Evolutionary conservation across 306 rosid genomes (phyloP).

Genomic region (Calophaca sinica): DNA sequence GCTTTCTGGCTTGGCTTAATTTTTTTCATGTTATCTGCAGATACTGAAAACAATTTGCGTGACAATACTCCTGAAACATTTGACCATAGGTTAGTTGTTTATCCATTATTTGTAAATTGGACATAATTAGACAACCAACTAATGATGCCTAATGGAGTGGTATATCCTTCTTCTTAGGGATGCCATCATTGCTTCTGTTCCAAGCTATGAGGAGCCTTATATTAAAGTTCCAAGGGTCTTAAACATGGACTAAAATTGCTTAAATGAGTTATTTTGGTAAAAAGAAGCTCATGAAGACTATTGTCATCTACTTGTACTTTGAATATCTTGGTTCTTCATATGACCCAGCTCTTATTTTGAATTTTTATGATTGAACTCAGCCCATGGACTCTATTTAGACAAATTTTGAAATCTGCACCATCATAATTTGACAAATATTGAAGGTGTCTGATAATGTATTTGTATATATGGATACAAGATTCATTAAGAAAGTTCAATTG

Average conservation of each 20-base stretch:
- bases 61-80: slow-evolving; percentile 73
- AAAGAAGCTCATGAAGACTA: slow-evolving; percentile 22
- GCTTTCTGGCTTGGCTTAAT: neutral
- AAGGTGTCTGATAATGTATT: neutral
- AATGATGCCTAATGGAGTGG: neutral
- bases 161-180: slow-evolving; percentile 58
- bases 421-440: neutral
- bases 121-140: slow-evolving; percentile 21
- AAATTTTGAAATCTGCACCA: neutral
- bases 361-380: slow-evolving; percentile 19
- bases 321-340: slow-evolving; percentile 26
- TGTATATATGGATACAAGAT: neutral
- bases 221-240: slow-evolving; percentile 85
- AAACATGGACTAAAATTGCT: slow-evolving; percentile 62
- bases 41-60: slow-evolving; percentile 70
- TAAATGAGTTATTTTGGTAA: slow-evolving; percentile 36
- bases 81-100: slow-evolving; percentile 62
- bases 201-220: slow-evolving; percentile 77
- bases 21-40: slow-evolving; percentile 52
- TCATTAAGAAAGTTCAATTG: neutral
- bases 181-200: slow-evolving; percentile 70
- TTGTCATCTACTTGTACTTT: slow-evolving; percentile 8
- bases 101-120: slow-evolving; percentile 17
- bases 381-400: neutral
- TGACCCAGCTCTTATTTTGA: slow-evolving; percentile 21